Evolutionary conservation across 208 protist genomes (phyloP), one percentile per base, ranked within the genome.

Genomic region (Phytomonas sp.): DNA sequence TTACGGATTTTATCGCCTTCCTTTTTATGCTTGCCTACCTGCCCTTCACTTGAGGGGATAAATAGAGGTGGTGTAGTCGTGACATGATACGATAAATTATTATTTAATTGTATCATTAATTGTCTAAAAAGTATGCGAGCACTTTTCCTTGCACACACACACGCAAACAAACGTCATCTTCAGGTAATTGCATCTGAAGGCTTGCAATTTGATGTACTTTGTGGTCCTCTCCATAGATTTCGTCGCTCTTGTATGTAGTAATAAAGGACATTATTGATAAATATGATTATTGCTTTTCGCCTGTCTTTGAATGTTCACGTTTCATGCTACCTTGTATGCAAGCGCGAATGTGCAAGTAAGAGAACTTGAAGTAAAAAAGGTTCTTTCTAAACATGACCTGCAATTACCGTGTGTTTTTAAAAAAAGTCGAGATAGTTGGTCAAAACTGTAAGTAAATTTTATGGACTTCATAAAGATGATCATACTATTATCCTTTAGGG

Each of bases 91-190:
- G 46, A 26, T 23, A 56, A 56, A 26, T 56, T 20, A 56, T 26
- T 56, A 56, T 56, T 56, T 56, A 56, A 56, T 56, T 11, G 1
- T 20, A 26, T 56, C 46, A 26, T 56, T 9, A 56, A 56, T 56
- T 56, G 0, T 51, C 17, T 2, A 0, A 26, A 26, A 26, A 26
- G 5, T 11, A 26, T 7, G 46, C 6, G 20, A 6, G 46, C 26
- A 23, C n/a, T n/a, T n/a, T n/a, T 23, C 15, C 23, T 15, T 59
- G 51, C 51, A 59, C 51, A 66, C 26, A 66, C 62, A 74, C 62
- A 53, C 70, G 60, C 31, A 66, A 6, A 60, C 62, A 32, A 20
- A 62, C n/a, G 17, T 69, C 29, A 32, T 73, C 26, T 33, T 15
- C 6, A 7, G 29, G 15, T 69, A 36, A 26, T 72, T 28, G 23